Evolutionary conservation across 1,284 basidiomycete species (phyloP).

Genomic region (Jaminaea rosea): DNA sequence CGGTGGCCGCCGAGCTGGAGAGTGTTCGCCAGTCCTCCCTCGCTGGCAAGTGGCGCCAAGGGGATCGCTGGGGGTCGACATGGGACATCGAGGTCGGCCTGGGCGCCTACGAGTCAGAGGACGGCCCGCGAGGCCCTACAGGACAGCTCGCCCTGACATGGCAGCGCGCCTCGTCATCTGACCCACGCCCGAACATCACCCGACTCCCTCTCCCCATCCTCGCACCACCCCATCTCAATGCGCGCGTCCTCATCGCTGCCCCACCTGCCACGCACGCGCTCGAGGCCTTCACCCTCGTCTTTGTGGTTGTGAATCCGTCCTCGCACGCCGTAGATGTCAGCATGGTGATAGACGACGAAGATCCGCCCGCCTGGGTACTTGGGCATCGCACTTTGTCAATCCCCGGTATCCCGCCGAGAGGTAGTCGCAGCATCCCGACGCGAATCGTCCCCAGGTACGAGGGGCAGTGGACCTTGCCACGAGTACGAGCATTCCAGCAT

Average conservation of each 20-base stretch:
- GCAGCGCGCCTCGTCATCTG: not conserved
- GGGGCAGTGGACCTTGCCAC: not conserved
- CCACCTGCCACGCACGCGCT: slow-evolving; percentile 1
- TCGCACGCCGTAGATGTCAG: not conserved
- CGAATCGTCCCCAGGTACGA: not conserved
- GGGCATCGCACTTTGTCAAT: not conserved
- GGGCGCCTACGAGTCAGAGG: not conserved
- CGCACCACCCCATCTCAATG: slow-evolving; percentile 6
- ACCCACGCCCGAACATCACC: not conserved
- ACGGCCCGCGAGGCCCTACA: slow-evolving; percentile 4
- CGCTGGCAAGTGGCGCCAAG: not conserved
- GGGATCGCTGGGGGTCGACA: slow-evolving; percentile 7
- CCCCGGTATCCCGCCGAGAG: not conserved
- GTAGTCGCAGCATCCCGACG: not conserved
- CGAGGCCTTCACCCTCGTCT: not conserved
- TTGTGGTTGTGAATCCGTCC: not conserved
- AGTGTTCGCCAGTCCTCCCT: not conserved
- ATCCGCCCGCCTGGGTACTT: not conserved
- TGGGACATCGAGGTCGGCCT: slow-evolving; percentile 7
- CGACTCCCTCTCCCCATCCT: slow-evolving; percentile 5
- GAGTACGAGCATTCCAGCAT: not conserved
- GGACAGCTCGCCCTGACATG: slow-evolving; percentile 5
- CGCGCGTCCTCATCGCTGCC: slow-evolving; percentile 6
- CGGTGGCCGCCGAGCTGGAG: not conserved
- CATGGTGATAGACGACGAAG: not conserved